Evolutionary conservation across 1,284 basidiomycete genomes (phyloP).

Genomic region (Sphaerobolus stellatus): DNA sequence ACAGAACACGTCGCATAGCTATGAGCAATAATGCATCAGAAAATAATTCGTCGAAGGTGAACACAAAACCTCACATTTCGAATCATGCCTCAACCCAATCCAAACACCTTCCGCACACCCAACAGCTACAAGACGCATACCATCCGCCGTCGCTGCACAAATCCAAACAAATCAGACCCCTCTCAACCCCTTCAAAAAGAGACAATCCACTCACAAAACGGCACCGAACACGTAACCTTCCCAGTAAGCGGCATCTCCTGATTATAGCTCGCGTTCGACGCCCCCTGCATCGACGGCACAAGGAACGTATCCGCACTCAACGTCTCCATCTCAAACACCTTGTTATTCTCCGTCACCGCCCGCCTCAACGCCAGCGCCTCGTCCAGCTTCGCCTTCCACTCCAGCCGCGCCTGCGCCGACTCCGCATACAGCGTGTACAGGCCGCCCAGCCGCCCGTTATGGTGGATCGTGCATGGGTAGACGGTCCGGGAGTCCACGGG

Average conservation of each 20-base stretch:
- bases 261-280: conserved; percentile 57
- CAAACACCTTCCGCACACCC: conserved; percentile 96
- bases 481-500: conserved; percentile 66
- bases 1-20: conserved; percentile 88
- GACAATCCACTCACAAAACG: conserved; percentile 68
- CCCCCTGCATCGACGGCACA: conserved; percentile 57
- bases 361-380: conserved; percentile 84
- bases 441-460: conserved; percentile 81
- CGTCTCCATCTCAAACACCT: conserved; percentile 85
- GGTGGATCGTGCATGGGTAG: conserved; percentile 82
- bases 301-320: conserved; percentile 85
- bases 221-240: conserved; percentile 90
- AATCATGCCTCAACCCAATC: conserved; percentile 91
- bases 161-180: conserved; percentile 7
- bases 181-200: background rate
- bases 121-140: conserved; percentile 83
- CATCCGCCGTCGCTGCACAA: conserved; percentile 71
- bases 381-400: conserved; percentile 89
- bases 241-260: conserved; percentile 78
- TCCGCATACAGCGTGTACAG: conserved; percentile 86
- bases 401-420: conserved; percentile 64
- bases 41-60: background rate
- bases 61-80: conserved; percentile 59
- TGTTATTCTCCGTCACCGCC: conserved; percentile 88
- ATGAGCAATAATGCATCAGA: conserved; percentile 4